Evolutionary conservation across 495 filamentous ascomycete genomes (phyloP).

Genomic region (Cladorrhinum samala): DNA sequence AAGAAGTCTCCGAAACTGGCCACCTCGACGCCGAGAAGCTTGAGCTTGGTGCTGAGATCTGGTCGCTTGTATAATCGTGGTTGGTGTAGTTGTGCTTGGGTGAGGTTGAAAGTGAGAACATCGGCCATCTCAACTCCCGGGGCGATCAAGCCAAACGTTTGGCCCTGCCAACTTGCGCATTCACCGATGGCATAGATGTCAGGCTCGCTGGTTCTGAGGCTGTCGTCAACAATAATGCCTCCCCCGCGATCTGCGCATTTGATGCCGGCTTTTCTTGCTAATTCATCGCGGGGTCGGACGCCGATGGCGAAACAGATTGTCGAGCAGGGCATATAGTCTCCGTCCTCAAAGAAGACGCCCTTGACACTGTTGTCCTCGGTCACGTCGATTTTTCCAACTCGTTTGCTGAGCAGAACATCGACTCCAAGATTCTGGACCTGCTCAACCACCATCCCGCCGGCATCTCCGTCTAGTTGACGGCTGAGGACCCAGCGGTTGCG

Average conservation of each 20-base stretch:
- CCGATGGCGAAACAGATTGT: slow-evolving; percentile 94
- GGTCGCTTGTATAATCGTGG: slow-evolving; percentile 72
- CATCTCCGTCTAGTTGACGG: slow-evolving; percentile 80
- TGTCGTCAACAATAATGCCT: slow-evolving; percentile 68
- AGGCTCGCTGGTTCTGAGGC: slow-evolving; percentile 62
- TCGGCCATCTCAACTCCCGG: slow-evolving; percentile 97
- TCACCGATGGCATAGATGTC: slow-evolving; percentile 91
- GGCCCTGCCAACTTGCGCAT: slow-evolving; percentile 89
- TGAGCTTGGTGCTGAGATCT: slow-evolving; percentile 90
- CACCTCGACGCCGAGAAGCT: slow-evolving; percentile 88
- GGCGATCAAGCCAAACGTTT: slow-evolving; percentile 90
- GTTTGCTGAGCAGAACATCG: slow-evolving; percentile 74
- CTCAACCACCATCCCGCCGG: slow-evolving; percentile 76
- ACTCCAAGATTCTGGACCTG: slow-evolving; percentile 76
- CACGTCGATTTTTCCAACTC: slow-evolving; percentile 67
- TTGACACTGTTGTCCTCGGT: slow-evolving; percentile 61
- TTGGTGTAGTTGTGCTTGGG: slow-evolving; percentile 67
- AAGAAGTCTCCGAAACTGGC: slow-evolving; percentile 97
- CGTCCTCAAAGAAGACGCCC: slow-evolving; percentile 80
- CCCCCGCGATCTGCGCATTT: slow-evolving; percentile 67
- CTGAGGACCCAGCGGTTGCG: slow-evolving; percentile 85
- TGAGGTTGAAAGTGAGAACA: slow-evolving; percentile 89
- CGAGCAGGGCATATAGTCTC: slow-evolving; percentile 71
- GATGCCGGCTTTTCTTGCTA: slow-evolving; percentile 66
- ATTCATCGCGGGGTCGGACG: slow-evolving; percentile 75